Evolutionary conservation across 768 basidiomycete species (phyloP).

Genomic region (Boletus rubescentipes): DNA sequence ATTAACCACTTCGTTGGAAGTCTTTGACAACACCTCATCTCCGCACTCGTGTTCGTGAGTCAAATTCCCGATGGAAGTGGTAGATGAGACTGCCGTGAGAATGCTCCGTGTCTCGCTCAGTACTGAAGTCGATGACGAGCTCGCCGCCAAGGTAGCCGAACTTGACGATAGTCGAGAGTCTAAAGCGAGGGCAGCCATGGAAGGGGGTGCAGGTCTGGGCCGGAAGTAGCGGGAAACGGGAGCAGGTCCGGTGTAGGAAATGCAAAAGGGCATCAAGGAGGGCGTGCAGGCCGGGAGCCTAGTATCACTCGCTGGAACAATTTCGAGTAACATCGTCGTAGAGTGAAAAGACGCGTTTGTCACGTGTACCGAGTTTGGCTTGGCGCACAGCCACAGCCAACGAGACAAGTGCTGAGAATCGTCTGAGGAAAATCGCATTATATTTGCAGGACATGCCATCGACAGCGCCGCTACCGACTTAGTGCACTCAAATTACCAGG

Average conservation of each 20-base stretch:
- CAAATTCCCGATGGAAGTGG: conserved; percentile 1
- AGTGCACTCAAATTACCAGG: no score
- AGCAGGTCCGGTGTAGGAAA: conserved; percentile 67
- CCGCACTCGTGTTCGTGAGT: neutral
- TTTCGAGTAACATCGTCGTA: conserved; percentile 19
- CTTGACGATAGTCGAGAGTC: conserved; percentile 9
- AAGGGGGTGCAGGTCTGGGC: conserved; percentile 39
- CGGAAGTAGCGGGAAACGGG: conserved; percentile 74
- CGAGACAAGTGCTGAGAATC: no score
- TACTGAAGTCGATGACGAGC: conserved; percentile 6
- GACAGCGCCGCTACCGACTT: no score
- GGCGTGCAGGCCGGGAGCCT: conserved; percentile 46
- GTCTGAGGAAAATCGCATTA: no score
- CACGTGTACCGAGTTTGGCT: conserved; percentile 4
- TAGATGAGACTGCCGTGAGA: conserved; percentile 5
- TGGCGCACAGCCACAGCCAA: conserved; percentile 13
- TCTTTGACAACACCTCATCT: neutral
- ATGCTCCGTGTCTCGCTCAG: conserved; percentile 2
- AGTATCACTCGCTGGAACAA: conserved; percentile 10
- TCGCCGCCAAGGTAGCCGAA: conserved; percentile 12
- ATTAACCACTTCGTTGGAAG: neutral
- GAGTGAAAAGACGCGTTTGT: neutral
- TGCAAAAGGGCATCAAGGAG: conserved; percentile 82
- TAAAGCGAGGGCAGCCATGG: conserved; percentile 3
- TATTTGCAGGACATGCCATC: no score